Base-by-base conservation (phyloP, 1,139 yeast species). In the Blastobotrys apis region DNA sequence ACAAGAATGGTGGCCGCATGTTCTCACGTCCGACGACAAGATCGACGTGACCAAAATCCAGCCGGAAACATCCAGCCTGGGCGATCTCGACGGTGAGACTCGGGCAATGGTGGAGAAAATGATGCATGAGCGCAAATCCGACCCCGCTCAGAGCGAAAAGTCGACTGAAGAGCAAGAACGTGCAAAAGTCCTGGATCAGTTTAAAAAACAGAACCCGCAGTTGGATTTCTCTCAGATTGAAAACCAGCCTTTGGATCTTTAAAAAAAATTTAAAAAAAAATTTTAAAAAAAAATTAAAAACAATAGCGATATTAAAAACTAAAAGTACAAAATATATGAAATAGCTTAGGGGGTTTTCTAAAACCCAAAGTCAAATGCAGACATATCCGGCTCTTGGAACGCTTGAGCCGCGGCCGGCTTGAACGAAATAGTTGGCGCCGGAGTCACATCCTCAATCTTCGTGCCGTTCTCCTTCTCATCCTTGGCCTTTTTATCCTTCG, bases 331-430 rank as follows among this genome's bases (percentile, higher is more conserved):
- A n/a, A n/a, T n/a, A n/a, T n/a, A n/a, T n/a, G n/a, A n/a, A n/a
- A n/a, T n/a, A n/a, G n/a, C n/a, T n/a, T n/a, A n/a, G n/a, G n/a
- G n/a, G n/a, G n/a, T n/a, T n/a, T n/a, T n/a, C 38, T 43, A 73
- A 47, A 71, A 72, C 1, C 84, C 84, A 63, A 82, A 82, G 47
- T 73, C 74, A 58, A 84, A 84, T 0, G 88, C 74, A 58, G 86
- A 80, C 92, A 84, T 82, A 58, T 84, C 92, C 0, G 90, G 90
- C 59, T 84, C 94, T 51, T 73, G 77, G 59, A 81, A 81, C 31
- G 77, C 80, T 3, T 72, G 66, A 1, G 77, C 73, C 3, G 85
- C 81, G 1, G 63, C 59, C 1, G 82, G 78, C 42, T 59, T 57
- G 27, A 62, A 45, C 12, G 16, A 33, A 25, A 32, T 29, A 9